Evolutionary conservation across 768 basidiomycete species (phyloP).

Genomic region (Leucocoprinus birnbaumii): DNA sequence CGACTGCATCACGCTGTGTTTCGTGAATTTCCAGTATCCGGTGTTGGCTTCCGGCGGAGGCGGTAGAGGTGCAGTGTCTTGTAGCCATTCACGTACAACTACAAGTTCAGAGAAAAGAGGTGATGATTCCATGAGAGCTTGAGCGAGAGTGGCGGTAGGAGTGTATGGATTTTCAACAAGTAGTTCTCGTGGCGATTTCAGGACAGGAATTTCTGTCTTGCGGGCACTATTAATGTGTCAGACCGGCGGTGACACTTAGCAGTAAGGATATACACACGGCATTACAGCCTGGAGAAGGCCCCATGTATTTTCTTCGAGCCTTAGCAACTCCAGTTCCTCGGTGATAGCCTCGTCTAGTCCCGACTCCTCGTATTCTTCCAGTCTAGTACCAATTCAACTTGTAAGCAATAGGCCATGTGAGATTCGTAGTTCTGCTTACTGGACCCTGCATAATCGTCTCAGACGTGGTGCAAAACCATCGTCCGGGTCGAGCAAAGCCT

Average conservation of each 20-base stretch:
- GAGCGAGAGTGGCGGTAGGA: conserved; percentile 71
- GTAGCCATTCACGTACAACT: conserved; percentile 86
- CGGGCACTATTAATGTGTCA: conserved; percentile 50
- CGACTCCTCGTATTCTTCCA: conserved; percentile 49
- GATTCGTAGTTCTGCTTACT: too few species aligned
- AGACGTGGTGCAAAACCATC: conserved; percentile 71
- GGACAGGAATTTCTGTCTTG: conserved; percentile 51
- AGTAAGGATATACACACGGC: conserved; percentile 47
- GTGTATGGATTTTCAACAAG: conserved; percentile 78
- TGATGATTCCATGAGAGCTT: conserved; percentile 66
- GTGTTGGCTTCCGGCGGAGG: conserved; percentile 68
- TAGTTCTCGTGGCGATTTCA: conserved; percentile 50
- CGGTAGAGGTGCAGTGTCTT: conserved; percentile 66
- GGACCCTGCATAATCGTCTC: conserved; percentile 46
- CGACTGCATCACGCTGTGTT: conserved; percentile 66
- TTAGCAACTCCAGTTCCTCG: conserved; percentile 59
- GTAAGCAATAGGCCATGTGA: conserved; percentile 1
- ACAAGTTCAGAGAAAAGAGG: conserved; percentile 72
- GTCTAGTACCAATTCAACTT: conserved; percentile 27
- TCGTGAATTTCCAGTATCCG: conserved; percentile 85
- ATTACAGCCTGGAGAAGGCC: conserved; percentile 72
- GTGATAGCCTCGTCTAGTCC: conserved; percentile 30
- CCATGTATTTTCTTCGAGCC: conserved; percentile 83
- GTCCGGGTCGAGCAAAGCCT: conserved; percentile 59
- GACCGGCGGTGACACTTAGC: background rate